These are phyloP conservation scores for Phytopythium aichiense DNA, from an alignment of 352 stramenopile species.

Conservation along the genomic window DNA sequence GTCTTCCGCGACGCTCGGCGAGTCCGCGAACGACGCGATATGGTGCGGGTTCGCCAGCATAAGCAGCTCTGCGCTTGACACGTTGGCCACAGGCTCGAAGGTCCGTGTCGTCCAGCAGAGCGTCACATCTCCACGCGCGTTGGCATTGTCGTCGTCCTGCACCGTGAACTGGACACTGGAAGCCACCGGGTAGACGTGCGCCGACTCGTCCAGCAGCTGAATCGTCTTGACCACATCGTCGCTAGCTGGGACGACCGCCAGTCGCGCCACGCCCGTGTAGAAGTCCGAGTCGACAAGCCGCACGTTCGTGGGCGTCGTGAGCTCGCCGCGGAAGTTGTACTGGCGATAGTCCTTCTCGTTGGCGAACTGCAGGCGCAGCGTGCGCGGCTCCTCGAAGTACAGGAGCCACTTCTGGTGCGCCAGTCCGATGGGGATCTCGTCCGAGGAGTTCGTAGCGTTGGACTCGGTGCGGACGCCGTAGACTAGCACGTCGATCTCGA, in stretches of 20 bases:
- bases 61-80: conserved; percentile 31
- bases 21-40: conserved; percentile 31
- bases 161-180: conserved; percentile 40
- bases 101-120: conserved; percentile 61
- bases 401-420: conserved; percentile 61
- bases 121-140: conserved; percentile 26
- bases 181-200: conserved; percentile 46
- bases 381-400: conserved; percentile 66
- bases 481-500: conserved; percentile 66
- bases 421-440: neutral
- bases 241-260: conserved; percentile 52
- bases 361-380: conserved; percentile 58
- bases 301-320: conserved; percentile 70
- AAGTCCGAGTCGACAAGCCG: conserved; percentile 61
- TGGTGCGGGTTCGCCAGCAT: conserved; percentile 82
- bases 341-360: conserved; percentile 60
- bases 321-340: conserved; percentile 62
- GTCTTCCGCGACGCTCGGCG: conserved; percentile 6
- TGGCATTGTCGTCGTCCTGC: conserved; percentile 9
- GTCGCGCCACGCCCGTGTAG: conserved; percentile 51
- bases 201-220: conserved; percentile 39
- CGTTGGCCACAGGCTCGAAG: conserved; percentile 20
- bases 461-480: conserved; percentile 41
- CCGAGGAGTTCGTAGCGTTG: conserved; percentile 10
- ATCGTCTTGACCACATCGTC: conserved; percentile 12